Evolutionary conservation across 371 early-diverging fungal species (phyloP).

Genomic region (Zopfochytrium polystomum): DNA sequence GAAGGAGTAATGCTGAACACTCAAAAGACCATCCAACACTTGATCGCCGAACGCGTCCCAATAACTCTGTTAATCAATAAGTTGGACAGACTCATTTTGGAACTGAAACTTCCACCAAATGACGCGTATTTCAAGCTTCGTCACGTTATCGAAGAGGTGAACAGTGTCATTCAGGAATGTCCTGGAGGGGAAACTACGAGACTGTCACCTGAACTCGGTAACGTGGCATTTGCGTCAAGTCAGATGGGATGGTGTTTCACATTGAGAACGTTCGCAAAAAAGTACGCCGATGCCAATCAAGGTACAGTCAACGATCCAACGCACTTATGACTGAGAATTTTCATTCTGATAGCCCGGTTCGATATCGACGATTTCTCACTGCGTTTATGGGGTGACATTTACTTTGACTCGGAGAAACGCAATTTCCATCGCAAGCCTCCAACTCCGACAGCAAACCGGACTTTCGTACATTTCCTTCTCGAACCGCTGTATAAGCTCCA

Average conservation of each 20-base stretch:
- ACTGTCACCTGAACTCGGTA: slow-evolving; percentile 91
- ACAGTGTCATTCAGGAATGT: slow-evolving; percentile 62
- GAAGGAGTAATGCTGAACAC: slow-evolving; percentile 97
- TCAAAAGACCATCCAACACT: slow-evolving; percentile 80
- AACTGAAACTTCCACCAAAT: slow-evolving; percentile 90
- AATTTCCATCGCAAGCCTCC: slow-evolving; percentile 70
- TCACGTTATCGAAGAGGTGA: slow-evolving; percentile 94
- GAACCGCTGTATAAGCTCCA: slow-evolving; percentile 95
- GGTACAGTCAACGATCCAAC: slow-evolving; percentile 18
- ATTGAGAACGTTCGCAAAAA: slow-evolving; percentile 85
- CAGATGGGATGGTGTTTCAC: slow-evolving; percentile 95
- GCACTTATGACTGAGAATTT: neutral
- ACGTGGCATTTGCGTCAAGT: slow-evolving; percentile 93
- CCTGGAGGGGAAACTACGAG: slow-evolving; percentile 59
- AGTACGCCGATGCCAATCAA: slow-evolving; percentile 70
- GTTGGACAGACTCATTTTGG: slow-evolving; percentile 92
- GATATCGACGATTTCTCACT: slow-evolving; percentile 79
- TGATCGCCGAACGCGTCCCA: slow-evolving; percentile 74
- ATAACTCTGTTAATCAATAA: slow-evolving; percentile 92
- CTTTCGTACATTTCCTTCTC: slow-evolving; percentile 95
- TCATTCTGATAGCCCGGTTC: slow-evolving; percentile 37
- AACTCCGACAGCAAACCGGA: slow-evolving; percentile 55
- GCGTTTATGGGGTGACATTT: slow-evolving; percentile 97
- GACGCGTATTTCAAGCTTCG: slow-evolving; percentile 96
- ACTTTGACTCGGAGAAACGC: slow-evolving; percentile 73